Percentiles rank a stretch among this genome's conserved stretches.
phyloP scores from a whole-genome alignment of 2,329 filamentous ascomycete species.

The Exophiala sp. region DNA sequence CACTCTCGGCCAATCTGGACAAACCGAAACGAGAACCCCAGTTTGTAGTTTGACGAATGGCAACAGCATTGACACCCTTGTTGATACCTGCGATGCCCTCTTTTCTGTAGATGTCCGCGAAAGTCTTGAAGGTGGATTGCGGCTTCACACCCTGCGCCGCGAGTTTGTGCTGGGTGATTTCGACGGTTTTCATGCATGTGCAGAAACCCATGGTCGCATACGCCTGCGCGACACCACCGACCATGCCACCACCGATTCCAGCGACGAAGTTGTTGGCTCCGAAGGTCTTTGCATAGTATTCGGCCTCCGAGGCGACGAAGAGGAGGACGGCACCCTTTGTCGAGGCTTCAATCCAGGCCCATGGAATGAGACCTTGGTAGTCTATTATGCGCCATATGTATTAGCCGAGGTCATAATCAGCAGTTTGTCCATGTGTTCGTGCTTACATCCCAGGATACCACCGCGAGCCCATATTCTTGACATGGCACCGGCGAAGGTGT shows the following conservation, averaged over 20 bases:
- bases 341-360: conserved; percentile 99
- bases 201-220: conserved; percentile 99
- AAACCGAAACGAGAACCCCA: conserved; percentile 97
- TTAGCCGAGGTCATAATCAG: conserved; percentile 23
- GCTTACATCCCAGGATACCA: conserved; percentile 89
- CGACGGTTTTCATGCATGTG: conserved; percentile 99
- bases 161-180: conserved; percentile 98
- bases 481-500: conserved; percentile 79
- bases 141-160: conserved; percentile 78
- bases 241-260: conserved; percentile 88
- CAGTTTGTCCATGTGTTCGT: neutral
- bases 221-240: conserved; percentile 91
- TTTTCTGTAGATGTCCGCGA: conserved; percentile 93
- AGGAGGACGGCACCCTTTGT: conserved; percentile 98
- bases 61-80: conserved; percentile 96
- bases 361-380: conserved; percentile 98
- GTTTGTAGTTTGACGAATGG: conserved; percentile 98
- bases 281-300: conserved; percentile 81
- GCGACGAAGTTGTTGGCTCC: conserved; percentile 83
- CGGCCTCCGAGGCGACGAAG: conserved; percentile 97
- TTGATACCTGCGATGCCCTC: conserved; percentile 97
- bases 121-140: conserved; percentile 87
- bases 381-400: conserved; percentile 53
- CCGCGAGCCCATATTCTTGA: conserved; percentile 88
- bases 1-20: conserved; percentile 82